A percentile compares a stretch with the other conserved stretches of the same genome.
Conservation (phyloP, 805 yeast genomes). For the Pichia membranifaciens region DNA sequence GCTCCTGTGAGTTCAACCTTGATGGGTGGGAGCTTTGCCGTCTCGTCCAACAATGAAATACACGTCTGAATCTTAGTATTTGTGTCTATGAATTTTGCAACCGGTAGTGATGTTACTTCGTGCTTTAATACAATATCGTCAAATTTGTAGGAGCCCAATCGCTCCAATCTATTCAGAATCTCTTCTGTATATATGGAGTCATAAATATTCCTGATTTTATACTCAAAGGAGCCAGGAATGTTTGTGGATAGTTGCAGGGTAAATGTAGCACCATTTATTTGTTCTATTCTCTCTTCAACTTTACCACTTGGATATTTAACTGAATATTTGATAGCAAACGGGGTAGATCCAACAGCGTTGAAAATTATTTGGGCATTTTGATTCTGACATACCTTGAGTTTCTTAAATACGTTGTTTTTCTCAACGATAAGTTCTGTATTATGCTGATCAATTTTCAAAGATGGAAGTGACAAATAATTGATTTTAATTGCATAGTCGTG, state of each 20-base stretch:
- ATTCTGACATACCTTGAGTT: conserved; percentile 23
- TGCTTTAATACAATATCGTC: conserved; percentile 40
- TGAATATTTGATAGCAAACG: conserved; percentile 66
- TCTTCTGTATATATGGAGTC: conserved; percentile 56
- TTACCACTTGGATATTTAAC: conserved; percentile 52
- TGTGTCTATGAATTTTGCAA: conserved; percentile 30
- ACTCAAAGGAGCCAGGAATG: conserved; percentile 54
- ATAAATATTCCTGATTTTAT: conserved; percentile 53
- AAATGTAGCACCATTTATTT: conserved; percentile 40
- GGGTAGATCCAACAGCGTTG: conserved; percentile 50
- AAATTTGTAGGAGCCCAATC: conserved; percentile 20
- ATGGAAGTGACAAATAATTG: conserved; percentile 28
- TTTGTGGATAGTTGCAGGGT: conserved; percentile 36
- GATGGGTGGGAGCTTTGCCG: conserved; percentile 40
- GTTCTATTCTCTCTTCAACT: conserved; percentile 32
- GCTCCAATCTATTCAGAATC: conserved; percentile 28
- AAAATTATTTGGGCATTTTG: conserved; percentile 27
- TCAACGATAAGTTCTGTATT: not conserved
- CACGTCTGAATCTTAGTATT: conserved; percentile 26
- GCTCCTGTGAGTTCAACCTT: conserved; percentile 63
- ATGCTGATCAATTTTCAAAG: conserved; percentile 12
- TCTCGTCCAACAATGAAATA: conserved; percentile 22
- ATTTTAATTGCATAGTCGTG: conserved; percentile 20
- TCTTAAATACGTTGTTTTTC: conserved; percentile 12
- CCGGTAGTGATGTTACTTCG: conserved; percentile 58